phyloP scores from a whole-genome alignment of 2,329 filamentous ascomycete species.

The Aspergillus quadrilineatus region DNA sequence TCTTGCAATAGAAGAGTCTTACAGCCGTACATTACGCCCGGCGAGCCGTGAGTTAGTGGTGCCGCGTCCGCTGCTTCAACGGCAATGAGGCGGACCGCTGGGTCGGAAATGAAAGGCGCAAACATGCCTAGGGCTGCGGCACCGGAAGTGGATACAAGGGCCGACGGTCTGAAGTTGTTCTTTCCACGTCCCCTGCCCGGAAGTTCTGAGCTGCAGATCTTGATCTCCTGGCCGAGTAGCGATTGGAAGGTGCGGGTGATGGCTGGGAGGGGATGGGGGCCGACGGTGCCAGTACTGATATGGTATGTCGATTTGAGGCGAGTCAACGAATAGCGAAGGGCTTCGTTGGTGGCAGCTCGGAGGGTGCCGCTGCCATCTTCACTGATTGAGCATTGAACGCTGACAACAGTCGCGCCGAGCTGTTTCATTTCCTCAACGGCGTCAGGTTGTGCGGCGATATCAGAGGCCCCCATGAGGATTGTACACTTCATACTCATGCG shows the following conservation, averaged over 20 bases:
- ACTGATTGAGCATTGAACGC: constrained; percentile 65
- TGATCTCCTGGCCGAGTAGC: constrained; percentile 90
- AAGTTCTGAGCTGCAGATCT: constrained; percentile 76
- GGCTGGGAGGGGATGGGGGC: constrained; percentile 92
- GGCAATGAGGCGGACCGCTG: constrained; percentile 77
- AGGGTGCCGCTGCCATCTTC: constrained; percentile 66
- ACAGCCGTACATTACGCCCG: constrained; percentile 93
- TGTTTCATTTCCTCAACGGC: constrained; percentile 97
- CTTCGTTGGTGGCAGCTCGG: constrained; percentile 86
- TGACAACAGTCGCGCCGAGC: constrained; percentile 82
- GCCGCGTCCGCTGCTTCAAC: constrained; percentile 91
- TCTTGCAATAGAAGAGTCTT: constrained; percentile 91
- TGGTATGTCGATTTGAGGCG: constrained; percentile 90
- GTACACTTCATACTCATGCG: constrained; percentile 97
- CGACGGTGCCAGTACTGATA: constrained; percentile 92
- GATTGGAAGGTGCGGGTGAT: constrained; percentile 97
- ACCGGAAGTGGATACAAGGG: constrained; percentile 93
- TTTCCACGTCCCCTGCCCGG: constrained; percentile 63
- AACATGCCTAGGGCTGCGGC: constrained; percentile 97
- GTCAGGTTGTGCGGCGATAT: constrained; percentile 85
- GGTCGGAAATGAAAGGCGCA: constrained; percentile 82
- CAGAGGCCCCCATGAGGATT: constrained; percentile 95
- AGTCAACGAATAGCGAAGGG: constrained; percentile 84
- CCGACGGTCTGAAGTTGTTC: constrained; percentile 60
- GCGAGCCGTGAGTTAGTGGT: constrained; percentile 75